A percentile compares a stretch with the other conserved stretches of the same genome.
phyloP scores from a whole-genome alignment of 2,329 filamentous ascomycete genomes.

The Bimuria novae-zelandiae region DNA sequence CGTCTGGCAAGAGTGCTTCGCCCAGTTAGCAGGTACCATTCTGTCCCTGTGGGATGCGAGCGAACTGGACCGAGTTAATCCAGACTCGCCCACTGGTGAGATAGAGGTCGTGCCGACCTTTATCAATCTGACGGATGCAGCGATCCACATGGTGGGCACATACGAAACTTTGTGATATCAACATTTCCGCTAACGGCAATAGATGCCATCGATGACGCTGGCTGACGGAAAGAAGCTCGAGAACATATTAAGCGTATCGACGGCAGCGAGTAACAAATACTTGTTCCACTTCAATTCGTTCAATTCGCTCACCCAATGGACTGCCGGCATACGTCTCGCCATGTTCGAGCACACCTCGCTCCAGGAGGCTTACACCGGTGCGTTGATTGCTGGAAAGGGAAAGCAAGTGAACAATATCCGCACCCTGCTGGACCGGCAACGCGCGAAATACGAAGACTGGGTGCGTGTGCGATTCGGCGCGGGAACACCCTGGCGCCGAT shows the following conservation, averaged over 20 bases:
- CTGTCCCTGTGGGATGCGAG: slow-evolving; percentile 94
- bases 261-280: slow-evolving; percentile 93
- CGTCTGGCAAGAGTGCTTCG: slow-evolving; percentile 95
- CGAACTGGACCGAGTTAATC: slow-evolving; percentile 81
- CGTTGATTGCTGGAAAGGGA: slow-evolving; percentile 92
- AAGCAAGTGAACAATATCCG: slow-evolving; percentile 88
- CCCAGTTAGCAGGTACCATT: slow-evolving; percentile 92
- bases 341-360: slow-evolving; percentile 94
- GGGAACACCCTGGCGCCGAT: slow-evolving; percentile 92
- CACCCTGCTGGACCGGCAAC: slow-evolving; percentile 80
- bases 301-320: slow-evolving; percentile 94
- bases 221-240: slow-evolving; percentile 83
- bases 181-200: slow-evolving; percentile 21
- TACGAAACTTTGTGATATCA: background rate
- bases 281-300: slow-evolving; percentile 95
- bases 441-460: slow-evolving; percentile 85
- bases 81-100: slow-evolving; percentile 58
- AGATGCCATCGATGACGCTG: slow-evolving; percentile 77
- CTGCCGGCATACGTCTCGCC: slow-evolving; percentile 85
- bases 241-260: slow-evolving; percentile 94
- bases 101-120: slow-evolving; percentile 88
- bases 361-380: slow-evolving; percentile 96
- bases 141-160: slow-evolving; percentile 87
- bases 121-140: slow-evolving; percentile 95
- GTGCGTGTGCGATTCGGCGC: slow-evolving; percentile 93